Percentiles rank a stretch among this genome's conserved stretches.
These are phyloP conservation scores for Pseudocercospora fijiensis DNA, from an alignment of 2,329 filamentous ascomycete genomes.

Conservation along the genomic window DNA sequence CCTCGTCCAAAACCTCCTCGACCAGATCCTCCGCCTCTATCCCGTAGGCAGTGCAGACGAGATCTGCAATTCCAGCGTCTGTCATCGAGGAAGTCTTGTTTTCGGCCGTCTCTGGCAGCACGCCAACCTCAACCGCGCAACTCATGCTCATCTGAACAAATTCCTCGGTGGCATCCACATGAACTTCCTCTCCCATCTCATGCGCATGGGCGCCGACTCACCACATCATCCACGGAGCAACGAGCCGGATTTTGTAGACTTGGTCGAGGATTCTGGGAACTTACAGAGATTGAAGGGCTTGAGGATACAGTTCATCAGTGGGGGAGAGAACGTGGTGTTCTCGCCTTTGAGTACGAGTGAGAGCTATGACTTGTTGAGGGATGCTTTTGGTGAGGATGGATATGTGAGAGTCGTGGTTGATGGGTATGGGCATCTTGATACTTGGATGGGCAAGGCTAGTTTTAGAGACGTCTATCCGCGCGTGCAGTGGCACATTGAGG, in stretches of 20 bases:
- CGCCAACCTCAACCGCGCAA: conserved; percentile 63
- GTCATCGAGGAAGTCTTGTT: conserved; percentile 60
- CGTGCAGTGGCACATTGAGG: background rate
- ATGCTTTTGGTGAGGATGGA: background rate
- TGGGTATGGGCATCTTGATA: conserved; percentile 4
- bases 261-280: background rate
- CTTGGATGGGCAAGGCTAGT: conserved; percentile 4
- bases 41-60: conserved; percentile 54
- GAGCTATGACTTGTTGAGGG: background rate
- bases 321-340: background rate
- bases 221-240: background rate
- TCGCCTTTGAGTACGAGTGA: conserved; percentile 3
- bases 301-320: background rate
- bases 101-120: conserved; percentile 65
- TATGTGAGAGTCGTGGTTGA: background rate
- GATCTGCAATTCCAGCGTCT: conserved; percentile 61
- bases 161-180: conserved; percentile 56
- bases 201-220: background rate
- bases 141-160: conserved; percentile 60
- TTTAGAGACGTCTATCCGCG: conserved; percentile 3
- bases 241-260: background rate
- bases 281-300: background rate
- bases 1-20: conserved; percentile 27
- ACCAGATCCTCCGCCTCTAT: conserved; percentile 52
- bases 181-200: background rate